These are phyloP conservation scores for Flaveria brownii DNA, from an alignment of 129 eudicot genomes.

Conservation along the genomic window DNA sequence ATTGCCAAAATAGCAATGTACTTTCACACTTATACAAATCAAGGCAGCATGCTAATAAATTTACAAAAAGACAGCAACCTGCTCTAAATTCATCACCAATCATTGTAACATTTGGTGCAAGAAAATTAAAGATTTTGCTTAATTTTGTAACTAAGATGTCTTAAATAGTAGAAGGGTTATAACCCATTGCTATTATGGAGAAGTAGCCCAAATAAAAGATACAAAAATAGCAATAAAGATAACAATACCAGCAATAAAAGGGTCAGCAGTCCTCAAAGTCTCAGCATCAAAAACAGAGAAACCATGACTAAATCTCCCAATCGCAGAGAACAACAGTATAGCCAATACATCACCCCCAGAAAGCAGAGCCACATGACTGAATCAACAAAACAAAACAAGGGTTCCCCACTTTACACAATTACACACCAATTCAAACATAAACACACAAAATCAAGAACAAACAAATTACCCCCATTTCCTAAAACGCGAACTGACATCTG, in stretches of 20 bases:
- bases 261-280: conserved; percentile 88
- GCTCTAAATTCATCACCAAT: neutral
- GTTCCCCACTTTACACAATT: neutral
- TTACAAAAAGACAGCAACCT: neutral
- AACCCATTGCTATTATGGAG: neutral
- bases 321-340: conserved; percentile 75
- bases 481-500: conserved; percentile 44
- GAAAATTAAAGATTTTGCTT: neutral
- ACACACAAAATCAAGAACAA: neutral
- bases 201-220: neutral
- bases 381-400: conserved; percentile 6
- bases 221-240: neutral
- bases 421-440: neutral
- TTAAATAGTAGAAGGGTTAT: neutral
- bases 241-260: conserved; percentile 82
- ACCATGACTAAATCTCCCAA: conserved; percentile 95
- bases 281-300: conserved; percentile 73
- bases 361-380: conserved; percentile 71
- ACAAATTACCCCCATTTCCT: conserved; percentile 73
- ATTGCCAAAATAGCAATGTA: neutral
- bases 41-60: neutral
- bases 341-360: conserved; percentile 95
- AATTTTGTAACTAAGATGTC: neutral
- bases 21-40: neutral
- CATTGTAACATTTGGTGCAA: neutral